A percentile compares a stretch with the other conserved stretches of the same genome.
Evolutionary conservation across 176 grass and related monocot genomes (phyloP).

Genomic region (Puccinellia tenuiflora): DNA sequence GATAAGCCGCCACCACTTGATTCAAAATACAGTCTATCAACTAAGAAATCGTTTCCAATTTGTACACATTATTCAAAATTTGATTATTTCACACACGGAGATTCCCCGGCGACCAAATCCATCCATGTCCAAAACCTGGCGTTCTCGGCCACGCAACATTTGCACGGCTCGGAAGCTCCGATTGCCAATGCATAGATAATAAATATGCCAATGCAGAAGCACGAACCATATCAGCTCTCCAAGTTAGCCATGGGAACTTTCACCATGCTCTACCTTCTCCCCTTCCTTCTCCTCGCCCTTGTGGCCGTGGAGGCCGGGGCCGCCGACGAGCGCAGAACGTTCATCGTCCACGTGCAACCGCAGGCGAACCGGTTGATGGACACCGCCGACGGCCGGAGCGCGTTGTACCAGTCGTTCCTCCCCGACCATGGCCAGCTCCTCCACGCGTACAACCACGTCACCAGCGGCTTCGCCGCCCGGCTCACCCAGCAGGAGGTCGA

Average conservation of each 20-base stretch:
- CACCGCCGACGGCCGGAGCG: not conserved
- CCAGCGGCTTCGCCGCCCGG: not conserved
- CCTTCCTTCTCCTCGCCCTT: not conserved
- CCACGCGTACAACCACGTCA: conserved; percentile 5
- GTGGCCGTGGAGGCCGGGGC: too few relatives aligned
- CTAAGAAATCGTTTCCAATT: too few relatives aligned
- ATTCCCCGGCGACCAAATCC: too few relatives aligned
- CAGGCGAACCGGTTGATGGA: not conserved
- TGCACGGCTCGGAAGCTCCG: too few relatives aligned
- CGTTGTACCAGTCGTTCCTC: conserved; percentile 26
- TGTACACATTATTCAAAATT: too few relatives aligned
- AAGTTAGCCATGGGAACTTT: not conserved
- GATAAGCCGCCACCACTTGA: too few relatives aligned
- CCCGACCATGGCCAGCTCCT: not conserved
- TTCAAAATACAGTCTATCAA: too few relatives aligned
- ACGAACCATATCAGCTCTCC: not conserved
- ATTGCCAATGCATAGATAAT: not conserved
- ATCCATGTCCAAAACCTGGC: too few relatives aligned
- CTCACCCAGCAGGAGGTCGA: not conserved
- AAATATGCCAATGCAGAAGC: not conserved
- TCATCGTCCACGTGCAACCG: conserved; percentile 28
- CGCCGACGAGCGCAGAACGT: not conserved
- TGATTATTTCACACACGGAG: too few relatives aligned
- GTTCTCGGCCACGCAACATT: too few relatives aligned
- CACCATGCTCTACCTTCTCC: not conserved